Evolutionary conservation across 2,329 filamentous ascomycete genomes (phyloP), one percentile per base, ranked within the genome.

Genomic region (Geosmithia flava): DNA sequence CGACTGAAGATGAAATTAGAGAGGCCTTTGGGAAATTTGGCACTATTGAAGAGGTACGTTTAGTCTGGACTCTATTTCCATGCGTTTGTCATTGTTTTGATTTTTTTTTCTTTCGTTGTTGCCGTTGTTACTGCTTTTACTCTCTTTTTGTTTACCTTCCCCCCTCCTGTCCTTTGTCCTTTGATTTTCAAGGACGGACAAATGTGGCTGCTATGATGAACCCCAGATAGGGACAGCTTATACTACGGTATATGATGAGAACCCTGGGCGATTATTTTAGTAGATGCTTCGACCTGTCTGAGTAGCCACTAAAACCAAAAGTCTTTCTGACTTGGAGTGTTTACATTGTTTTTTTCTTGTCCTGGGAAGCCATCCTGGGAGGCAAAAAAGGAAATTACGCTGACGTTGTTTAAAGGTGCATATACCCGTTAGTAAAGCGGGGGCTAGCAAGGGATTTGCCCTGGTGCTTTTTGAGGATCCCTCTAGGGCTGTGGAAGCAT

Each of bases 141-240:
- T 16, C 11, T 16, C 33, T 37, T 37, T 37, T 37, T 37, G 33
- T 16, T 37, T 16, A 48, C 23, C 8, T 20, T 5, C 10, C 41
- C 11, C 41, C 16, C 52, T 56, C 8, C 23, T 4, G 8, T 46
- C 46, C 48, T 52, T 50, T 50, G 49, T 42, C 15, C 19, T 6
- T 42, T 43, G 39, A 10, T 48, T 33, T 40, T 19, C 13, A 17
- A 17, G 27, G 30, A 37, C 33, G 27, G 30, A 27, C 37, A 30
- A 27, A 27, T 27, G 29, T 48, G 48, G 53, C 54, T 74, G 72
- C 70, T 67, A 78, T 91, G 93, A 97, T 97, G 91, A 97, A 87
- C 72, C 80, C 86, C 85, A 85, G 93, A 97, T 97, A 97, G 93
- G 93, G 93, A 97, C 93, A 97, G 81, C 91, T 89, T 86, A 96